These are phyloP conservation scores for Pleurozium schreberi DNA, from an alignment of 225 moss, liverwort and hornwort species.

Conservation along the genomic window DNA sequence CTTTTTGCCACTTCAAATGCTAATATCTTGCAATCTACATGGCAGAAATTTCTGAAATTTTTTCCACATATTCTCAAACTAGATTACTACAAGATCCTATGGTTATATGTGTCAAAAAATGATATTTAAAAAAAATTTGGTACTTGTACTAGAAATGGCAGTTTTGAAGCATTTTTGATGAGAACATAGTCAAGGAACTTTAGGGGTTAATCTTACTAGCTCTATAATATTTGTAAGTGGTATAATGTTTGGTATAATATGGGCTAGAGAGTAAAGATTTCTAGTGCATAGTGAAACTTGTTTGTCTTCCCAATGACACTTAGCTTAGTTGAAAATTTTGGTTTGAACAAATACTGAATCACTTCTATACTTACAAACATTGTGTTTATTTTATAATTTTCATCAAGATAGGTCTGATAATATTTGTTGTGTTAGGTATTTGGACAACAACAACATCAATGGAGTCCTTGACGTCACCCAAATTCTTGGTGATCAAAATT, in stretches of 20 bases:
- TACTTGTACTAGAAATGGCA: no score
- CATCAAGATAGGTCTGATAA: fast-evolving
- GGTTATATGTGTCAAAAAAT: no score
- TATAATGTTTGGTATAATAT: background rate
- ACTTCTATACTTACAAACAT: fast-evolving
- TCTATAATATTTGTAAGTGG: background rate
- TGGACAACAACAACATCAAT: background rate
- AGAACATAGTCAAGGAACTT: no score
- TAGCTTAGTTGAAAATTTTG: background rate
- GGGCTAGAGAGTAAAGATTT: fast-evolving
- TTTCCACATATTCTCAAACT: no score
- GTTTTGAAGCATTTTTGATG: no score
- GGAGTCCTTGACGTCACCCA: background rate
- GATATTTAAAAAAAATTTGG: no score
- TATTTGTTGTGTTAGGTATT: background rate
- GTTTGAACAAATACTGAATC: background rate
- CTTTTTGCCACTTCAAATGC: no score
- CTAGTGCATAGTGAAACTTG: background rate
- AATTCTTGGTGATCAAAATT: background rate
- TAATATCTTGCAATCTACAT: no score
- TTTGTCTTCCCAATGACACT: background rate
- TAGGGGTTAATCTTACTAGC: background rate
- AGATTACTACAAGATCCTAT: no score
- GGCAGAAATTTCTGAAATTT: no score
- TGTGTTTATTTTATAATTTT: background rate